Percentiles rank a stretch among this genome's conserved stretches.
Evolutionary conservation across 495 filamentous ascomycete genomes (phyloP).

Genomic region (Aspergillus ostianus): DNA sequence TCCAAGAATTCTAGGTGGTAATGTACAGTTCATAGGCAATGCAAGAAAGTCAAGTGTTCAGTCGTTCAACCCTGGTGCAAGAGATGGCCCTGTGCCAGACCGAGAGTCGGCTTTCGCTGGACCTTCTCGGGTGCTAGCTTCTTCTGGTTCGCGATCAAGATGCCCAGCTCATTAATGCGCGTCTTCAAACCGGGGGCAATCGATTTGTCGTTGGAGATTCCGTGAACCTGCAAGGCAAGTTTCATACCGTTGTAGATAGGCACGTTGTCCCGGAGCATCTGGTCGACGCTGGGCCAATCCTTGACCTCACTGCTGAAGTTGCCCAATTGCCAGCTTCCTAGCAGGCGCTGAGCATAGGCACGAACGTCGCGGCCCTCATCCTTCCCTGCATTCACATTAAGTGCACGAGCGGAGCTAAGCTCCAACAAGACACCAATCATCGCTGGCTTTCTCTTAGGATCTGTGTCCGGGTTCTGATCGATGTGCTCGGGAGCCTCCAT

Average conservation of each 20-base stretch:
- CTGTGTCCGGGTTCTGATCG: constrained; percentile 14
- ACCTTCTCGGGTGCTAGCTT: constrained; percentile 23
- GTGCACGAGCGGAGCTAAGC: constrained; percentile 39
- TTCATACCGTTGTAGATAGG: constrained; percentile 35
- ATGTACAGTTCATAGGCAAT: constrained; percentile 25
- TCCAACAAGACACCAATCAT: constrained; percentile 46
- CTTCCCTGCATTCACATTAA: constrained; percentile 27
- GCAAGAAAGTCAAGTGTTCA: not conserved
- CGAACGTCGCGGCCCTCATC: constrained; percentile 34
- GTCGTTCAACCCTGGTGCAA: constrained; percentile 11
- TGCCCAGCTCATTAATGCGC: constrained; percentile 19
- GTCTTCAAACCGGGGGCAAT: constrained; percentile 18
- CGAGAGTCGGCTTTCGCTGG: constrained; percentile 15
- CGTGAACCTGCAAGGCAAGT: constrained; percentile 23
- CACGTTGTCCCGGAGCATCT: constrained; percentile 29
- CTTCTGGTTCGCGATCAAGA: constrained; percentile 19
- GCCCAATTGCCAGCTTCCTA: constrained; percentile 27
- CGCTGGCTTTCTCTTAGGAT: constrained; percentile 38
- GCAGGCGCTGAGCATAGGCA: constrained; percentile 37
- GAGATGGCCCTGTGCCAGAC: constrained; percentile 17
- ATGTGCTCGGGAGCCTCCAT: constrained; percentile 50
- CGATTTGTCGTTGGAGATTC: constrained; percentile 14
- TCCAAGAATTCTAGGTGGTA: constrained; percentile 17
- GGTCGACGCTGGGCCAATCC: constrained; percentile 16
- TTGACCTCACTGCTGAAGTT: constrained; percentile 17